These are phyloP conservation scores for Phlebiopsis gigantea DNA, from an alignment of 768 basidiomycete genomes.

Conservation along the genomic window DNA sequence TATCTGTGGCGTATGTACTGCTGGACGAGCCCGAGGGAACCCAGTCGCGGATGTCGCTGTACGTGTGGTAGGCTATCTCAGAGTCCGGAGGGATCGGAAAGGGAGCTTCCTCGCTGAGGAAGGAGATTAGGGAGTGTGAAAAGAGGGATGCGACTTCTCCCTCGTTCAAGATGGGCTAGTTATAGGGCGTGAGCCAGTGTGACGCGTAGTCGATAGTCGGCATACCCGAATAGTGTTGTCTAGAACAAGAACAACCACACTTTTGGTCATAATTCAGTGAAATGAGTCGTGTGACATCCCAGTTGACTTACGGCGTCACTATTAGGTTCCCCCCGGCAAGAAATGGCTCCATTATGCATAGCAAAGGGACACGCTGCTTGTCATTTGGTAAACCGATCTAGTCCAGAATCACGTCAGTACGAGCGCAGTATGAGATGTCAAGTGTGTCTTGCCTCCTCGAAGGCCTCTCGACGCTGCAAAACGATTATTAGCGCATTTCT, in stretches of 20 bases:
- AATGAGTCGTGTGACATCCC: neutral
- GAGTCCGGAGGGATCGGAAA: constrained; percentile 50
- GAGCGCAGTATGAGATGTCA: neutral
- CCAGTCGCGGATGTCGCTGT: constrained; percentile 43
- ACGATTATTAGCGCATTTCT: neutral
- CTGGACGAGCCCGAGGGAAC: constrained; percentile 22
- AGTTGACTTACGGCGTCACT: constrained; percentile 76
- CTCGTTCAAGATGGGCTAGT: constrained; percentile 72
- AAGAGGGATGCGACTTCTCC: constrained; percentile 79
- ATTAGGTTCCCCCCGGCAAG: constrained; percentile 65
- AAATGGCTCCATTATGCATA: constrained; percentile 79
- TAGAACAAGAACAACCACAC: constrained; percentile 80
- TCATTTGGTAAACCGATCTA: constrained; percentile 84
- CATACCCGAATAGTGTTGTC: constrained; percentile 69
- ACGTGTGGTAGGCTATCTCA: constrained; percentile 64
- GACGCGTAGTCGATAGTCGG: neutral
- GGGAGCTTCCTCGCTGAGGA: constrained; percentile 58
- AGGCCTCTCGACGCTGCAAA: constrained; percentile 76
- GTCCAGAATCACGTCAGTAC: neutral
- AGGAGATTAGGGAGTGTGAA: constrained; percentile 76
- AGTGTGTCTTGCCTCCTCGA: constrained; percentile 64
- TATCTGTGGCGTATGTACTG: too few species aligned
- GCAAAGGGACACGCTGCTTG: constrained; percentile 58
- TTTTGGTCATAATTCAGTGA: constrained; percentile 23
- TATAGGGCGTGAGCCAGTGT: neutral